Percentiles rank a stretch among this genome's conserved stretches.
phyloP scores from a whole-genome alignment of 2,329 filamentous ascomycete genomes.

The Calonectria honghensis region DNA sequence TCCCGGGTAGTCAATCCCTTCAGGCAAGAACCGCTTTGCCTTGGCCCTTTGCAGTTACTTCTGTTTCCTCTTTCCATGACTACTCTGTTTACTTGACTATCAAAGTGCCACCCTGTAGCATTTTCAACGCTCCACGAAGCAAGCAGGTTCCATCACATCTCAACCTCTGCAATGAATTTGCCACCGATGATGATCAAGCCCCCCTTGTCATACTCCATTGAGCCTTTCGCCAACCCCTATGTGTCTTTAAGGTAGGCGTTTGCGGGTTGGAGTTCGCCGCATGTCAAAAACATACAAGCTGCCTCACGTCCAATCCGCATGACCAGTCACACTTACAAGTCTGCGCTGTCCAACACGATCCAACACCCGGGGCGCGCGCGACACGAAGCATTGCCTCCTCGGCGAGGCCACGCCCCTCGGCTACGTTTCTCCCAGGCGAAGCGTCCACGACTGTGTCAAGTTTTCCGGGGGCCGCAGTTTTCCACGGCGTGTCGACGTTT shows the following conservation, averaged over 20 bases:
- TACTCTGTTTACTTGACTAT: constrained; percentile 16
- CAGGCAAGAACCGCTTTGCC: constrained; percentile 32
- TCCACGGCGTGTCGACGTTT: background rate
- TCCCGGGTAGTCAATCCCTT: constrained; percentile 25
- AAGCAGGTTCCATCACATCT: background rate
- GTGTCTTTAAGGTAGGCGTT: background rate
- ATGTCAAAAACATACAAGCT: background rate
- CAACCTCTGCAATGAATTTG: background rate
- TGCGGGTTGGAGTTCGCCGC: background rate
- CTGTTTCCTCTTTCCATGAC: constrained; percentile 25
- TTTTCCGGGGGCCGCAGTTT: background rate
- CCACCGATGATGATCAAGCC: background rate
- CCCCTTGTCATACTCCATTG: background rate
- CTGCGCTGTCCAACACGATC: background rate
- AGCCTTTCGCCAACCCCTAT: background rate
- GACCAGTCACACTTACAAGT: background rate
- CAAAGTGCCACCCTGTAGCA: constrained; percentile 15
- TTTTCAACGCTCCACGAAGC: background rate
- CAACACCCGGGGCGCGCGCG: background rate
- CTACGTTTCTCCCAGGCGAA: background rate
- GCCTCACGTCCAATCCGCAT: background rate
- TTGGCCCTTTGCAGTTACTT: constrained; percentile 24
- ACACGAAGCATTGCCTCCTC: background rate
- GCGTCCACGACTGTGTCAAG: background rate
- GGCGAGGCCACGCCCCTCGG: background rate